Evolutionary conservation across 1,284 basidiomycete species (phyloP), one percentile per base, ranked within the genome.

Genomic region (Salmacisia buchloeana): DNA sequence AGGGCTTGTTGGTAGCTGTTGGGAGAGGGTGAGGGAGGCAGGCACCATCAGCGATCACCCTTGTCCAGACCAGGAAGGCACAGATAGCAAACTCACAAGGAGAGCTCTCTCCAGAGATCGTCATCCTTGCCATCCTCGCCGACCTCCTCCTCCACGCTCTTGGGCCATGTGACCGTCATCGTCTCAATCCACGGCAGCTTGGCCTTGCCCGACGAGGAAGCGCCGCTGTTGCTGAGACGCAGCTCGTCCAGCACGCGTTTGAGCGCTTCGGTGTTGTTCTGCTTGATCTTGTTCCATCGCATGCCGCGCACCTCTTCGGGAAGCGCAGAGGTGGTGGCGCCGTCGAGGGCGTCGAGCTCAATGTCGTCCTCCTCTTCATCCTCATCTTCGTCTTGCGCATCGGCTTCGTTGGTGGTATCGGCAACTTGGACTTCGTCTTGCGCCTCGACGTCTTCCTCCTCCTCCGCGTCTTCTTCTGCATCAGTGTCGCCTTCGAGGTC

Each of bases 1-100:
- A 97, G 83, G 0, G 94, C 92, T 81, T 97, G 91, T 81, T 97
- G 96, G 84, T 97, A 97, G 82, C 92, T 94, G 74, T 13, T n/a
- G 13, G 9, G 23, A 41, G 6, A 29, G 31, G 25, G 31, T 10
- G 46, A 46, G 34, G 59, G 59, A 61, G n/a, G 62, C 33, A 7
- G 59, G 49, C 13, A 46, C 21, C 45, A 9, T 56, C 25, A 6
- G 33, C 9, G 5, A 35, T 13, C 31, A 12, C 4, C 5, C 5
- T 27, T 4, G 7, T n/a, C 9, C 33, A 15, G 9, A 38, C 31
- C 35, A 6, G 15, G 5, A 12, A 13, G 5, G 21, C 35, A 2
- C 25, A 2, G 10, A 18, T n/a, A 12, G 1, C 1, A 29, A 18
- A 83, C 89, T 67, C 79, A 94, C 91, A 97, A 97, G 9, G 91